Base-by-base conservation (phyloP, 2,329 filamentous ascomycete genomes). In the Trichoderma koningiopsis region DNA sequence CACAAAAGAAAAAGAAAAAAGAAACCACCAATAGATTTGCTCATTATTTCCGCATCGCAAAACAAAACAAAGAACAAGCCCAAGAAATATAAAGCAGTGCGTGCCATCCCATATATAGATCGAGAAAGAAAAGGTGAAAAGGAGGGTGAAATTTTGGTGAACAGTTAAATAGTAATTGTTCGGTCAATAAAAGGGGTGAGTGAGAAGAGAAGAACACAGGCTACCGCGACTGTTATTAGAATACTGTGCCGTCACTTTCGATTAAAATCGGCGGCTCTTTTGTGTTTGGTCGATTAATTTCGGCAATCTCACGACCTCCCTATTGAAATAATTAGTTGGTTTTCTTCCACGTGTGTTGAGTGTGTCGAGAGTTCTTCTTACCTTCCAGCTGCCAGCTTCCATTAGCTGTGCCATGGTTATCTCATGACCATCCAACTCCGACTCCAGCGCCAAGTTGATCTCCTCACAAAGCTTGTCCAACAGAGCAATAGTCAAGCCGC, bases 301-400 rank as follows among this genome's bases (percentile, higher is more conserved):
- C 95, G 72, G 96, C 96, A 78, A 98, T 92, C 82, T 98, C 96
- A 77, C 96, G 90, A 70, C 96, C 96, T 75, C 95, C 95, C 94
- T 88, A 70, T 67, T 16, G 4, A 27, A 5, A 29, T 27, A 35
- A 52, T 70, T 49, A 70, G 68, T 24, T 49, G 14, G 35, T 27
- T 3, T 58, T 58, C 19, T 37, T 33, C 16, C 7, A 22, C 8
- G 43, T 5, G 8, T 33, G 43, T 29, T 16, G 19, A 29, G 37
- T 40, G 37, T 19, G 16, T 8, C 33, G 6, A 27, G 24, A 13
- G 3, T 16, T 35, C 16, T 69, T 43, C 88, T 82, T 80, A 96
- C 94, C 92, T 98, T 98, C 95, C 96, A 99, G 77, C 93, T 97
- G 63, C 96, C 96, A 16, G 95, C 96, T 80, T 98, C 96, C 22